phyloP scores from a whole-genome alignment of 495 filamentous ascomycete species.

The Aspergillus wentii region DNA sequence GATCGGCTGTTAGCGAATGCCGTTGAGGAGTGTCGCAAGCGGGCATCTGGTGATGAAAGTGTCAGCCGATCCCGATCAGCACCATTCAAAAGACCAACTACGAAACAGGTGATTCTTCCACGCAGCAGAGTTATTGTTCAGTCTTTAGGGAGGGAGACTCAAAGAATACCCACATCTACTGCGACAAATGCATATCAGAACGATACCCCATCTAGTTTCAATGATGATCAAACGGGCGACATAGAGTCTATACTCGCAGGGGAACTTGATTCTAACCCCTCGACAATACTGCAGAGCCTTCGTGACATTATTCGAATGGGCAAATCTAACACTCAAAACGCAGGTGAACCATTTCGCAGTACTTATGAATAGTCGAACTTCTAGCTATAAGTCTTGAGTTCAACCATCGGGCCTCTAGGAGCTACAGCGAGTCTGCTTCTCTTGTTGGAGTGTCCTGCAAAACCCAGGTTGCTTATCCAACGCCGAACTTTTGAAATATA shows the following conservation, averaged over 20 bases:
- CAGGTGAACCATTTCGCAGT: neutral
- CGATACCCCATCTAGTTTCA: no score
- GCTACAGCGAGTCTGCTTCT: no score
- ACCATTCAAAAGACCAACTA: slow-evolving; percentile 4
- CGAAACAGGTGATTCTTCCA: slow-evolving; percentile 9
- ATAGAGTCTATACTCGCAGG: neutral
- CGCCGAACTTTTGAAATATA: no score
- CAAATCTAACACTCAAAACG: neutral
- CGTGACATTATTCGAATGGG: slow-evolving; percentile 4
- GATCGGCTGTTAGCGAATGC: slow-evolving; percentile 1
- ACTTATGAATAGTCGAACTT: neutral
- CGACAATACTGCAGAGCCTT: slow-evolving; percentile 2
- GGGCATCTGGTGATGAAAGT: neutral
- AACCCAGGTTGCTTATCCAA: no score
- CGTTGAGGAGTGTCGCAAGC: slow-evolving; percentile 3
- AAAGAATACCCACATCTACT: neutral
- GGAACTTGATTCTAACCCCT: neutral
- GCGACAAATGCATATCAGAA: neutral
- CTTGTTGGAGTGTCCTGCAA: no score
- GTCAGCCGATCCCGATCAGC: neutral
- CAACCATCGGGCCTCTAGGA: neutral
- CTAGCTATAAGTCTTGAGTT: neutral
- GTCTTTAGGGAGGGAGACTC: slow-evolving; percentile 3
- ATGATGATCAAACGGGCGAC: neutral
- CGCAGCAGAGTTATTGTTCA: slow-evolving; percentile 8